phyloP scores from a whole-genome alignment of 805 yeast species.

The Yarrowia sp. region DNA sequence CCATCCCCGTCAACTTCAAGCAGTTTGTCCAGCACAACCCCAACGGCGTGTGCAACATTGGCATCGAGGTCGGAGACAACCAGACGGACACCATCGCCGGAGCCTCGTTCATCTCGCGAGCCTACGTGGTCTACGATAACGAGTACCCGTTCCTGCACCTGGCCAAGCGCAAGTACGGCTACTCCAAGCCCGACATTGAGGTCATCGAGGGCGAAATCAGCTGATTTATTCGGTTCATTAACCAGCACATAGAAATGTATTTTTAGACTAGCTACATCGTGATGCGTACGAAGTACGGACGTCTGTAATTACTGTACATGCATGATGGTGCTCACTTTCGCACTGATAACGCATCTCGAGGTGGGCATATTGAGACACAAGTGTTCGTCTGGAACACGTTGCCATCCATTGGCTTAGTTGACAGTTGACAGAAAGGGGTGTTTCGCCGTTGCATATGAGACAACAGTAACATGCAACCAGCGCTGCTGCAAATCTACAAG shows the following conservation, averaged over 20 bases:
- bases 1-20: slow-evolving; percentile 21
- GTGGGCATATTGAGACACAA: too few species aligned
- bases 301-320: too few species aligned
- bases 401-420: too few species aligned
- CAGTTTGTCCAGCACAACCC: slow-evolving; percentile 29
- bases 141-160: slow-evolving; percentile 12
- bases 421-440: too few species aligned
- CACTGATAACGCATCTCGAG: too few species aligned
- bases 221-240: neutral
- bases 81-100: slow-evolving; percentile 16
- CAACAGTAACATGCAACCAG: neutral
- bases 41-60: slow-evolving; percentile 10
- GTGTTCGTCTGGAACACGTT: too few species aligned
- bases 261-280: too few species aligned
- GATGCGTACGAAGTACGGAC: too few species aligned
- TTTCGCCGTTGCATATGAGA: too few species aligned
- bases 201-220: slow-evolving; percentile 1
- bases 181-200: neutral
- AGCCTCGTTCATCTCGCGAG: slow-evolving; percentile 10
- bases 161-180: slow-evolving; percentile 14
- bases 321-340: neutral
- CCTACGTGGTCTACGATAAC: slow-evolving; percentile 16
- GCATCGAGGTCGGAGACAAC: neutral
- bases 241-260: too few species aligned
- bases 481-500: too few species aligned